Conservation (phyloP, 2,329 filamentous ascomycete genomes). For the Drechslerella coelobrocha region DNA sequence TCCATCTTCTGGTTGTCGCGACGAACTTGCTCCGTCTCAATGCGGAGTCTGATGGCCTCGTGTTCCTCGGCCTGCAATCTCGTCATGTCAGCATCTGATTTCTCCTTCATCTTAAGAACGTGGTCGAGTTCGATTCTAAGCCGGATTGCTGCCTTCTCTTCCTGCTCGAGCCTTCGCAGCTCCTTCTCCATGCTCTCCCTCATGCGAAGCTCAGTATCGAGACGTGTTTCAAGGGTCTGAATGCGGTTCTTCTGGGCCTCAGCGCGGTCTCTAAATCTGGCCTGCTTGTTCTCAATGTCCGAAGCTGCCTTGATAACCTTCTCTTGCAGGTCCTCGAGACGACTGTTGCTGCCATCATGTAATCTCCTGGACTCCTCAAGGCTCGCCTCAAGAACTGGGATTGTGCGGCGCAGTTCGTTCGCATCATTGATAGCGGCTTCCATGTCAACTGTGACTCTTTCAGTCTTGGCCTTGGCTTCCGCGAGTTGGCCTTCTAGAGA, state of each 20-base stretch:
- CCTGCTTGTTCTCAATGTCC: conserved; percentile 83
- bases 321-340: conserved; percentile 83
- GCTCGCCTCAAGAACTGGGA: conserved; percentile 76
- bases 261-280: conserved; percentile 77
- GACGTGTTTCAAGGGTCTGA: conserved; percentile 76
- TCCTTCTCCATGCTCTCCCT: conserved; percentile 72
- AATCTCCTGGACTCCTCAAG: conserved; percentile 85
- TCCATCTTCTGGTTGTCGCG: conserved; percentile 57
- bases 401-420: conserved; percentile 74
- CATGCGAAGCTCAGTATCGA: conserved; percentile 76
- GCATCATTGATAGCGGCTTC: conserved; percentile 68
- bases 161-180: conserved; percentile 69
- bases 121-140: conserved; percentile 55
- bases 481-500: conserved; percentile 68
- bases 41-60: conserved; percentile 63
- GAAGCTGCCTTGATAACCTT: conserved; percentile 81
- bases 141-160: conserved; percentile 69
- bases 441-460: conserved; percentile 67
- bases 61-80: conserved; percentile 70
- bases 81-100: conserved; percentile 71
- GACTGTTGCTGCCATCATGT: conserved; percentile 81
- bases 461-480: conserved; percentile 68
- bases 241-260: conserved; percentile 79
- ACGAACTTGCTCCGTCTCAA: conserved; percentile 49
- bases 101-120: conserved; percentile 58